Conservation (phyloP, 2,329 filamentous ascomycete species). For the Arthroderma sp. region DNA sequence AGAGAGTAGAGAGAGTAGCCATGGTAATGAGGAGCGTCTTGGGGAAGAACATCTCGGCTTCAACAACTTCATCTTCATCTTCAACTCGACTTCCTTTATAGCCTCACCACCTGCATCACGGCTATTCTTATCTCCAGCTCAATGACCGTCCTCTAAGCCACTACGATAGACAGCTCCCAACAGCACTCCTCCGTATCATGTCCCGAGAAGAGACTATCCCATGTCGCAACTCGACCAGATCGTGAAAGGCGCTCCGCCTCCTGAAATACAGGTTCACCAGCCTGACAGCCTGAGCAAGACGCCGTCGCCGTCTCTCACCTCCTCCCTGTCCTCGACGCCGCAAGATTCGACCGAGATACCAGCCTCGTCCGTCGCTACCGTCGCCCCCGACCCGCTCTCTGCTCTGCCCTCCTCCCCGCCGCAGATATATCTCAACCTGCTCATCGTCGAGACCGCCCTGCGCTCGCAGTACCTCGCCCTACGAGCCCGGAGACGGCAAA, state of each 20-base stretch:
- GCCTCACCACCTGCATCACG: too few species aligned
- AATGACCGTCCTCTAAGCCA: too few species aligned
- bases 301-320: conserved; percentile 21
- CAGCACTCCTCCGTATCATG: background rate
- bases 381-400: conserved; percentile 56
- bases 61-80: background rate
- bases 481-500: conserved; percentile 74
- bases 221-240: conserved; percentile 65
- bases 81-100: background rate
- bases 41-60: background rate
- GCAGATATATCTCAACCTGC: conserved; percentile 94
- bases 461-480: conserved; percentile 87
- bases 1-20: too few species aligned
- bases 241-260: conserved; percentile 74
- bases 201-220: conserved; percentile 26
- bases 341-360: background rate
- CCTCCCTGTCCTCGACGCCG: conserved; percentile 10
- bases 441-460: conserved; percentile 89
- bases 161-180: too few species aligned
- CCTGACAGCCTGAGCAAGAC: conserved; percentile 34
- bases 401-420: conserved; percentile 80
- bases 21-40: background rate
- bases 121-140: too few species aligned
- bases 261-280: conserved; percentile 38
- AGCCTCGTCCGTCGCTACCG: conserved; percentile 5